Conservation (phyloP, 2,329 filamentous ascomycete species). For the Colletotrichum kahawae region DNA sequence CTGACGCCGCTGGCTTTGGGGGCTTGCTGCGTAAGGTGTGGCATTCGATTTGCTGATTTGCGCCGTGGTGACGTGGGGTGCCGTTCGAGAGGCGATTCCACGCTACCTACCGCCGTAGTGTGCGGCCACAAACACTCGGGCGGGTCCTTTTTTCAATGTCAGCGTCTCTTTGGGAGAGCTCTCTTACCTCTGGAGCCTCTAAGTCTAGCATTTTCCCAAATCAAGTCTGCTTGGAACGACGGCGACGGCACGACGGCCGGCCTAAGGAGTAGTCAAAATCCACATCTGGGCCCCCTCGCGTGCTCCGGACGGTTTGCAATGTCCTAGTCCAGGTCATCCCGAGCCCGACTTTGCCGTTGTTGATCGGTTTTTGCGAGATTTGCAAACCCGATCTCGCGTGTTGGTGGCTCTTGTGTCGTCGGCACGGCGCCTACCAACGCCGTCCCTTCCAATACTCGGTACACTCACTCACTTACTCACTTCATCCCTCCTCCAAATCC, state of each 20-base stretch:
- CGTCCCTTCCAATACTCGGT: not conserved
- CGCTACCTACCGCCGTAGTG: not conserved
- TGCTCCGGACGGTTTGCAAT: not conserved
- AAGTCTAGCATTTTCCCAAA: not conserved
- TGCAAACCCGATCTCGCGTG: not conserved
- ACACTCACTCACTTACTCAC: not conserved
- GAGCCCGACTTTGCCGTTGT: not conserved
- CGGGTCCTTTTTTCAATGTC: not conserved
- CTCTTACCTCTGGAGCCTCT: not conserved
- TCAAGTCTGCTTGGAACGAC: not conserved
- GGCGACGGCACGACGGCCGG: not conserved
- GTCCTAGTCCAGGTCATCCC: not conserved
- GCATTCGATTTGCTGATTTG: conserved; percentile 2
- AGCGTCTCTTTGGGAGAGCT: not conserved
- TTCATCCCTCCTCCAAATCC: not conserved
- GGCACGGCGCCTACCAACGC: not conserved
- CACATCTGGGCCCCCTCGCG: not conserved
- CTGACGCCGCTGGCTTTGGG: not conserved
- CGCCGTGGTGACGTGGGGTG: not conserved
- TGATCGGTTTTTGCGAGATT: not conserved
- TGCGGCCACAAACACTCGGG: not conserved
- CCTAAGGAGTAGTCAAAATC: not conserved
- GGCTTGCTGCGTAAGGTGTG: conserved; percentile 3
- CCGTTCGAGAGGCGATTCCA: not conserved
- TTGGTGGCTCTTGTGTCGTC: not conserved